Evolutionary conservation across 208 protist species (phyloP), one percentile per base, ranked within the genome.

Genomic region (Leishmania mexicana): DNA sequence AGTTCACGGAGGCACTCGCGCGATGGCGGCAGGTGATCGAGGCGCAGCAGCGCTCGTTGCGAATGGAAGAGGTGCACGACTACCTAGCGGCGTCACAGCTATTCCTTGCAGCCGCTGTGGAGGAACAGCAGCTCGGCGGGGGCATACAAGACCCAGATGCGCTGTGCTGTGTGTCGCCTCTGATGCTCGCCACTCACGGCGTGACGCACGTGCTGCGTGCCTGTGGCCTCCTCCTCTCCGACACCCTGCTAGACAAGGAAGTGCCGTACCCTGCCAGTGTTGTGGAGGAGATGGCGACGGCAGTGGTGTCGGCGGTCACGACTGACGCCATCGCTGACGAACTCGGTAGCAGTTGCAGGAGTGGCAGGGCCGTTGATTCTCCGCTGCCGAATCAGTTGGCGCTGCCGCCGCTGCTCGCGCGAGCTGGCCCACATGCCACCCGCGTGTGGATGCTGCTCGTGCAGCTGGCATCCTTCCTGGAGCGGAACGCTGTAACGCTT

Each of bases 131-230:
- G 31, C 51, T 85, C 31, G 78, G 82, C 38, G 73, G 53, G 15
- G 76, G 21, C 28, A 47, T 42, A 21, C 62, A 28, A 11, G 42
- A 15, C 35, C 60, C n/a, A 42, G 51, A 57, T 38, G n/a, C 0
- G 49, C 13, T 28, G 1, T 51, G 60, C 19, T 58, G 28, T 17
- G 72, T 62, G 45, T 78, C 74, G 24, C 54, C 74, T 40, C 54
- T 78, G 42, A 80, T 72, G 57, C 78, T 85, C 51, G 83, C 74
- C 60, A 24, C 72, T 10, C 83, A 82, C 65, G 83, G 83, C 49
- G 58, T 85, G 21, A 85, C 83, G 11, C 83, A 85, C 64, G 40
- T 76, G 4, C 74, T 85, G 64, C 76, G 78, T 17, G 83, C 83
- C 1, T 85, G 83, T 53, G 78, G 78, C 4, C 42, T 85, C 0